These are phyloP conservation scores for Vinca minor DNA, from an alignment of 257 asterid species.

Conservation along the genomic window DNA sequence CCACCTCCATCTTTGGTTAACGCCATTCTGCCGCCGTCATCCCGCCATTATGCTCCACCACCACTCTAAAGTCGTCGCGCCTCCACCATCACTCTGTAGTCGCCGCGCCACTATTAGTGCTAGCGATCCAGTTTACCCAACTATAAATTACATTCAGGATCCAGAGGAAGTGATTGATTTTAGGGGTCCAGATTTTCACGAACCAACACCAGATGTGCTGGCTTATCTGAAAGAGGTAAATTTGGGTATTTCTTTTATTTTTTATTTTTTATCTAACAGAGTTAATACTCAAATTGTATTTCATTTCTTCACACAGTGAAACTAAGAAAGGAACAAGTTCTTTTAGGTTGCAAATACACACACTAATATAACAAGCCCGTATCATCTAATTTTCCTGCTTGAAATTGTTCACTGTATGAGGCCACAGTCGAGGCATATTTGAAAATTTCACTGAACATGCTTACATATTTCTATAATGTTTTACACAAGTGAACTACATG, in stretches of 20 bases:
- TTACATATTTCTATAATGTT: not conserved
- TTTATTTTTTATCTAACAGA: not conserved
- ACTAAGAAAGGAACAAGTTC: not conserved
- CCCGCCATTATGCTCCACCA: no score
- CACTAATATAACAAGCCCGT: not conserved
- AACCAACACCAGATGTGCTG: constrained; percentile 92
- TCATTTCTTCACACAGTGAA: not conserved
- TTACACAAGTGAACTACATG: not conserved
- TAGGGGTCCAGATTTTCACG: constrained; percentile 96
- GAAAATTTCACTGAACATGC: not conserved
- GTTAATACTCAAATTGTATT: not conserved
- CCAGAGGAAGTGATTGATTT: constrained; percentile 87
- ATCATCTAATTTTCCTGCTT: not conserved
- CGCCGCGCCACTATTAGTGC: no score
- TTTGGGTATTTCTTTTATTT: not conserved
- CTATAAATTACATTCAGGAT: constrained; percentile 90
- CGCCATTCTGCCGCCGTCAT: no score
- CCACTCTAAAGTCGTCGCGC: no score
- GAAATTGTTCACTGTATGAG: not conserved
- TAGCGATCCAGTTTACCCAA: constrained; percentile 98
- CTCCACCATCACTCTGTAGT: no score
- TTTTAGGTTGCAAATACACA: not conserved
- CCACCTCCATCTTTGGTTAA: no score
- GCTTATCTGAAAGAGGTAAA: constrained; percentile 85
- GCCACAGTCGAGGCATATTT: not conserved